These are phyloP conservation scores for Phytopythium delawarense DNA, from an alignment of 352 stramenopile genomes.

Conservation along the genomic window DNA sequence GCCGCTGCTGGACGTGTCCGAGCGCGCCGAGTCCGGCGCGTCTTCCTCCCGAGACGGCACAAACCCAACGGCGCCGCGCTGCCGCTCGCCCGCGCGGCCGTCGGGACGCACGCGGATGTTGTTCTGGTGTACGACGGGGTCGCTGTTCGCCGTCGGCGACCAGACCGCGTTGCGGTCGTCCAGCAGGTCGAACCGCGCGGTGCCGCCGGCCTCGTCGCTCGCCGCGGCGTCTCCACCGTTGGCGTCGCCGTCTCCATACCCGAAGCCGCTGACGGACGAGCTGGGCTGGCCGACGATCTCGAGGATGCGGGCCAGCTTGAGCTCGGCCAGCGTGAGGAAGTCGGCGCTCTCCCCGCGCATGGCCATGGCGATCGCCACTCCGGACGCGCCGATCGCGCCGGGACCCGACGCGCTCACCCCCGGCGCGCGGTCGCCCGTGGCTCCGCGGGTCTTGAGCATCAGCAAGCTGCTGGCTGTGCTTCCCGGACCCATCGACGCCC, in stretches of 20 bases:
- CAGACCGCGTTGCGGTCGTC: slow-evolving; percentile 56
- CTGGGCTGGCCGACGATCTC: slow-evolving; percentile 75
- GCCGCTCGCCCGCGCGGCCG: slow-evolving; percentile 2
- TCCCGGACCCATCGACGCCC: background rate
- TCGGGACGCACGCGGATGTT: slow-evolving; percentile 68
- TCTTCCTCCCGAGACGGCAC: slow-evolving; percentile 27
- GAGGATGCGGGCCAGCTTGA: slow-evolving; percentile 78
- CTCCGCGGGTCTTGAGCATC: slow-evolving; percentile 1
- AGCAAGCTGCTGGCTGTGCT: background rate
- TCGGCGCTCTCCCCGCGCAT: slow-evolving; percentile 37
- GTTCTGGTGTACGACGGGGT: slow-evolving; percentile 70
- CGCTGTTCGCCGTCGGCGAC: slow-evolving; percentile 65
- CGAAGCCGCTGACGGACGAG: slow-evolving; percentile 53
- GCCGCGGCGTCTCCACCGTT: slow-evolving; percentile 21
- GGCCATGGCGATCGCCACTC: background rate
- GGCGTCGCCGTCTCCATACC: slow-evolving; percentile 4
- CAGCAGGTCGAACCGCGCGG: slow-evolving; percentile 28
- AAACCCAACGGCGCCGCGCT: background rate
- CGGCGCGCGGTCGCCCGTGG: background rate
- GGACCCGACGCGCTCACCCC: background rate
- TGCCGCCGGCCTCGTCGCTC: slow-evolving; percentile 12
- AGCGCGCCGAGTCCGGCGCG: slow-evolving; percentile 47
- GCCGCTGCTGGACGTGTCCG: slow-evolving; percentile 29
- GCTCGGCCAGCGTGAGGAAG: slow-evolving; percentile 48
- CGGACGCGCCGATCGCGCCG: background rate